Percentiles rank a stretch among this genome's conserved stretches.
Evolutionary conservation across 2,329 filamentous ascomycete species (phyloP).

Genomic region (Remersonia thermophila): DNA sequence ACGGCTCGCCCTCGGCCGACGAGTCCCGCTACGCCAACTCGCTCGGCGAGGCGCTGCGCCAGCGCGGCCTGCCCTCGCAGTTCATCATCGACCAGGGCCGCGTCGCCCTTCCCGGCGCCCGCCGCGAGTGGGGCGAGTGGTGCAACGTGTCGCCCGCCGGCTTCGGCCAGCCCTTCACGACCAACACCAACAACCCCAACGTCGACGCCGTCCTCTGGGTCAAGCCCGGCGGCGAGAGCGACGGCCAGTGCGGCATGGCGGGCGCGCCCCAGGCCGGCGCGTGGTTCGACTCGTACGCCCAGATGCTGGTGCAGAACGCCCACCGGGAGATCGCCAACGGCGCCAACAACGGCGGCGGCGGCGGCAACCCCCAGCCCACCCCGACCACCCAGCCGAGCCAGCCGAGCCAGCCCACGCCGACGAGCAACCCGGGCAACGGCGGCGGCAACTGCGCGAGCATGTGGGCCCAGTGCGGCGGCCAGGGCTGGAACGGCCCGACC

Average conservation of each 20-base stretch:
- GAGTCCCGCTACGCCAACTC: conserved; percentile 21
- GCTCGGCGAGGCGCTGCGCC: conserved; percentile 25
- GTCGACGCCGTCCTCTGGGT: conserved; percentile 32
- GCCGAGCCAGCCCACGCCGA: not conserved
- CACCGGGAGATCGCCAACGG: conserved; percentile 1
- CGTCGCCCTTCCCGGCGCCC: conserved; percentile 23
- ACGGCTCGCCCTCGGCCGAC: conserved; percentile 26
- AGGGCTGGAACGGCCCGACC: conserved; percentile 18
- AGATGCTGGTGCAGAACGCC: conserved; percentile 3
- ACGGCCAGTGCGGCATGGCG: conserved; percentile 19
- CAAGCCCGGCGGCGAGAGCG: conserved; percentile 32
- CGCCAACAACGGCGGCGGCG: not conserved
- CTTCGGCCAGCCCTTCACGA: conserved; percentile 27
- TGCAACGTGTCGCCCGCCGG: conserved; percentile 29
- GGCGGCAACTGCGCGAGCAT: conserved; percentile 8
- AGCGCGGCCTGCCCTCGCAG: conserved; percentile 26
- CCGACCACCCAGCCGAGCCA: no score
- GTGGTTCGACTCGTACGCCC: conserved; percentile 5
- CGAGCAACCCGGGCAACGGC: not conserved
- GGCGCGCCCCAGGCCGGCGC: conserved; percentile 1
- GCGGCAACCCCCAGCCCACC: conserved; percentile 1
- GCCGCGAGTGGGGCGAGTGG: conserved; percentile 29
- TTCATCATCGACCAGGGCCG: conserved; percentile 35
- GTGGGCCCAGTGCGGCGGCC: conserved; percentile 23
- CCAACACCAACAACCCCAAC: conserved; percentile 22